Evolutionary conservation across 495 filamentous ascomycete genomes (phyloP), one percentile per base, ranked within the genome.

Genomic region (Penicillium arizonense): DNA sequence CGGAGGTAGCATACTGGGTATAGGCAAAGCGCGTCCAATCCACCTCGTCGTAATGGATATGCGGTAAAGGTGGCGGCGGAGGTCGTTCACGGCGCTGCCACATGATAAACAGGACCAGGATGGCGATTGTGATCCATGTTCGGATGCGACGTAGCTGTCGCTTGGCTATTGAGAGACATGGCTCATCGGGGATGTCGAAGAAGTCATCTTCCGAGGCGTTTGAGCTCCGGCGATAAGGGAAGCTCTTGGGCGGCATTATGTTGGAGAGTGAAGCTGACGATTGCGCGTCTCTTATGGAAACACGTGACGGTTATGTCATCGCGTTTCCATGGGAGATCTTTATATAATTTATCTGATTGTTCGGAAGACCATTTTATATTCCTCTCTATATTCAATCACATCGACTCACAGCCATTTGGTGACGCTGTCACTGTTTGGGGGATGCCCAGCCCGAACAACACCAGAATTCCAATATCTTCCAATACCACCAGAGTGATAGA

Each of bases 1-100:
- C 77, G 36, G 78, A 79, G 12, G 87, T 88, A 16, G 85, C 88
- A 70, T 90, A 92, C 64, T 84, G 82, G 9, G 77, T 79, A 58
- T 90, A 90, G 24, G 87, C 88, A 55, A 76, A 87, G 28, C 72
- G 75, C 16, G 80, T 78, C 83, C 84, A 88, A 50, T 87, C 73
- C 8, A 77, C 68, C 40, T 55, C 56, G 44, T 73, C 66, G 49
- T 72, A 76, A 40, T 74, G 56, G 10, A 77, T 64, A 50, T 69
- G 73, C 0, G 70, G 56, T 8, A 69, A 47, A 5, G 53, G 44
- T 1, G 56, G 59, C 14, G 67, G 52, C 23, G 65, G 59, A 6
- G 68, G 59, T 5, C 44, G 56, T 33, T 60, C 52, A 16, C 60
- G 62, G 30, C 58, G 60, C 33, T 55, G 61, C 54, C 67, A 75